Evolutionary conservation across 2,329 filamentous ascomycete species (phyloP).

Genomic region (Albifimbria verrucaria): DNA sequence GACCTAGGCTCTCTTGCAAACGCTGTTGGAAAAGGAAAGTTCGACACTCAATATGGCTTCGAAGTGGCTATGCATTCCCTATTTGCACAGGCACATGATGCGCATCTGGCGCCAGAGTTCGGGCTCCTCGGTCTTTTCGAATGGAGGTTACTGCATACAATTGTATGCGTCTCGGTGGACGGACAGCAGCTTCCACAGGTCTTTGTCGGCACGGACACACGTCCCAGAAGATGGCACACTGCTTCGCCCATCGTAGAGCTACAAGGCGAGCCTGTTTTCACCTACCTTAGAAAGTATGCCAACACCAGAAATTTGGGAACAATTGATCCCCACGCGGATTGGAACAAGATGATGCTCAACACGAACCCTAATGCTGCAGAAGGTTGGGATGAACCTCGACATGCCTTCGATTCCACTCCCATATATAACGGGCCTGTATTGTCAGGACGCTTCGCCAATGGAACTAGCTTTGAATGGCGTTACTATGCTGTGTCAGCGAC

Average conservation of each 20-base stretch:
- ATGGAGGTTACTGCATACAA: not conserved
- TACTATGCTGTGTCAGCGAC: not conserved
- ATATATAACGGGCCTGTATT: not conserved
- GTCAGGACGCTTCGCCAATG: not conserved
- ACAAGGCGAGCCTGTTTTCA: not conserved
- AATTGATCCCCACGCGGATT: not conserved
- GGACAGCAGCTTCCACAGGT: not conserved
- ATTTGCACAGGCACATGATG: not conserved
- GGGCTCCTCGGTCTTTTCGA: not conserved
- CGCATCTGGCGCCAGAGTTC: not conserved
- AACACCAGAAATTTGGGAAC: not conserved
- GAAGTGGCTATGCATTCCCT: not conserved
- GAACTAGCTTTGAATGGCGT: not conserved
- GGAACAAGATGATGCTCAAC: not conserved
- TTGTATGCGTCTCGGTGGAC: not conserved
- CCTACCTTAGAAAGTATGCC: not conserved
- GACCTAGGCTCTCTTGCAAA: not conserved
- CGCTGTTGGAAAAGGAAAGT: not conserved
- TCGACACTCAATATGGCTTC: not conserved
- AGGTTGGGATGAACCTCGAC: not conserved
- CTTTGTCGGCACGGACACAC: not conserved
- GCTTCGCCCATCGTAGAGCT: not conserved
- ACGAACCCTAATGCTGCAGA: not conserved
- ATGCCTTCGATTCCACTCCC: not conserved
- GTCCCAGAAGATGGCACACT: not conserved